Percentiles rank a stretch among this genome's conserved stretches.
Evolutionary conservation across 371 early-diverging fungal genomes (phyloP).

Genomic region (Zopfochytrium polystomum): DNA sequence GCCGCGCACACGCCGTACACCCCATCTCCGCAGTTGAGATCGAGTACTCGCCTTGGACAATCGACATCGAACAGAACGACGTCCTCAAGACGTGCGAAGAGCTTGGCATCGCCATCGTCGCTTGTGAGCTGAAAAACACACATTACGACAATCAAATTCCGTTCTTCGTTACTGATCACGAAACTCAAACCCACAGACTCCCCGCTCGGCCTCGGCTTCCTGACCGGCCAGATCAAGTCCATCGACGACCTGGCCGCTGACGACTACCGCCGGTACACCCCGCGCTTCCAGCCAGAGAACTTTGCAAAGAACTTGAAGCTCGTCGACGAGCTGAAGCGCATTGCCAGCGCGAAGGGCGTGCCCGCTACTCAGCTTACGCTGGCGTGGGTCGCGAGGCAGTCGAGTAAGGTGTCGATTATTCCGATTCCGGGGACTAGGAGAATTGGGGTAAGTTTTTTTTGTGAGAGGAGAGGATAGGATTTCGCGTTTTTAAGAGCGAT

Average conservation of each 20-base stretch:
- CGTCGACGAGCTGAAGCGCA: conserved; percentile 45
- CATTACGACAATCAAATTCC: not conserved
- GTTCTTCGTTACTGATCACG: not conserved
- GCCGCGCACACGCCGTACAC: conserved; percentile 61
- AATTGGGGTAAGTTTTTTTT: conserved; percentile 17
- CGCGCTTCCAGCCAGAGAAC: conserved; percentile 51
- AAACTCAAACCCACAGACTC: conserved; percentile 10
- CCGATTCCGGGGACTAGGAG: conserved; percentile 57
- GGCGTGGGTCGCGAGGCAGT: conserved; percentile 55
- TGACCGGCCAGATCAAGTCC: conserved; percentile 49
- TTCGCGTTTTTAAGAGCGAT: not conserved
- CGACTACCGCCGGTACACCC: conserved; percentile 48
- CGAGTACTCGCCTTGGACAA: conserved; percentile 30
- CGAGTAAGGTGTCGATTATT: conserved; percentile 26
- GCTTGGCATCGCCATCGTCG: conserved; percentile 56
- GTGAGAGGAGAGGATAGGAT: not conserved
- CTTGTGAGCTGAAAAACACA: conserved; percentile 28
- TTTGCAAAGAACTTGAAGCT: conserved; percentile 55
- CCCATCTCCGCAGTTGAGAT: conserved; percentile 62
- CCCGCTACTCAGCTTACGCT: conserved; percentile 49
- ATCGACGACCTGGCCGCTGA: conserved; percentile 44
- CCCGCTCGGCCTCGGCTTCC: conserved; percentile 55
- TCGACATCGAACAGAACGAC: conserved; percentile 55
- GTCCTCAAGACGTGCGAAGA: conserved; percentile 53
- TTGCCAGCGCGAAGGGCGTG: conserved; percentile 46